Evolutionary conservation across 371 early-diverging fungal genomes (phyloP), one percentile per base, ranked within the genome.

Genomic region (Mucor piriformis): DNA sequence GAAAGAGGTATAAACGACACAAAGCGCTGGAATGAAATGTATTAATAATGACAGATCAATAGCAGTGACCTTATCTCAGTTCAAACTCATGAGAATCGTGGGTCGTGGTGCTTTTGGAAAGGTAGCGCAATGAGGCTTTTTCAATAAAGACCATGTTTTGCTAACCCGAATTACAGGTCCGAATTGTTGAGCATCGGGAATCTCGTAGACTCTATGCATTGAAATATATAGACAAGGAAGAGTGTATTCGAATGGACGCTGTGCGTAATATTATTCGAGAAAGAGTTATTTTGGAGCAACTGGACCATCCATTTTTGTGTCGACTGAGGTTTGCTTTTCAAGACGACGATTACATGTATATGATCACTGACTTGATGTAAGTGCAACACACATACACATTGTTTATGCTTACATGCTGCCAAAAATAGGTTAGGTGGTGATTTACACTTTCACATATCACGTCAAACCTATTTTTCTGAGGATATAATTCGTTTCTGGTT

Each of bases 351-450:
- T 83, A 88, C 61, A 82, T 92, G 84, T 93, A 88, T 64, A 93
- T 95, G 95, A 90, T 91, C 27, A 77, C 93, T 59, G 93, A 94
- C 66, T 77, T 92, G 48, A 92, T 92, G 92, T 84, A 71, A 61
- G 66, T 21, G 18, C 23, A 6, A 29, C n/a, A 8, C n/a, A 18
- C 18, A 16, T 42, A 16, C 16, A 16, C 16, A 16, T 15, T 40
- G n/a, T 42, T 18, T 20, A 4, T 25, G 2, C 6, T 53, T 24
- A 16, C 24, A 38, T 7, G 2, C 12, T n/a, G 18, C 42, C 18
- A 42, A 16, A 42, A 18, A 56, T 64, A 86, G 88, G 89, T 78
- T 88, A 57, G 93, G 95, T 23, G 93, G 94, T 8, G 94, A 95
- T 70, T 63, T 95, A 52, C 81, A 91, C 23, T 92, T 87, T 68